phyloP scores from a whole-genome alignment of 2,329 filamentous ascomycete species.

The Madurella fahalii region DNA sequence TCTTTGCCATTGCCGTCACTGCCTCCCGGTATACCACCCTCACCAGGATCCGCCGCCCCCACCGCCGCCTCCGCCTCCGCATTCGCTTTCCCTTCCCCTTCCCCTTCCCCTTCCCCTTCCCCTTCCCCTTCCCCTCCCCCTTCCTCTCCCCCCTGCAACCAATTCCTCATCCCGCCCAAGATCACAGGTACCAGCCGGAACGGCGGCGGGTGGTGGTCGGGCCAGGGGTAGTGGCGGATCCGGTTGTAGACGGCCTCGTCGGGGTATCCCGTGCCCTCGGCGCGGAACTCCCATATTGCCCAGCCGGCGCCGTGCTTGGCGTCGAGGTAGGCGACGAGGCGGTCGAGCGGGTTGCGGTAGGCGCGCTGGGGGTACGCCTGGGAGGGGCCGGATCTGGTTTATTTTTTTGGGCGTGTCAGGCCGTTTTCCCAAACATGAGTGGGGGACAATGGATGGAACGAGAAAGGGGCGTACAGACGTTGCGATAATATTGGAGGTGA shows the following conservation, averaged over 20 bases:
- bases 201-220: conserved; percentile 93
- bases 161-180: conserved; percentile 88
- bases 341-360: conserved; percentile 89
- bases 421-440: neutral
- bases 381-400: conserved; percentile 79
- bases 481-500: conserved; percentile 72
- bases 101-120: conserved; percentile 2
- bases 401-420: conserved; percentile 22
- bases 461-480: conserved; percentile 41
- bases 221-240: conserved; percentile 90
- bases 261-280: conserved; percentile 92
- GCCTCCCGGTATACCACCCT: conserved; percentile 46
- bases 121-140: conserved; percentile 14
- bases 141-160: conserved; percentile 56
- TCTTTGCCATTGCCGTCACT: neutral
- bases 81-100: conserved; percentile 38
- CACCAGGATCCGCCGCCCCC: no score
- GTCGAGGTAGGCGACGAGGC: conserved; percentile 84
- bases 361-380: conserved; percentile 85
- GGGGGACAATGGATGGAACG: neutral
- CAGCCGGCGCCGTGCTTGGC: conserved; percentile 76
- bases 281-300: conserved; percentile 97
- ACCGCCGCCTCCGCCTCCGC: no score
- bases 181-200: conserved; percentile 86
- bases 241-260: conserved; percentile 82